These are phyloP conservation scores for Fusarium nanum DNA, from an alignment of 2,329 filamentous ascomycete species.

Conservation along the genomic window DNA sequence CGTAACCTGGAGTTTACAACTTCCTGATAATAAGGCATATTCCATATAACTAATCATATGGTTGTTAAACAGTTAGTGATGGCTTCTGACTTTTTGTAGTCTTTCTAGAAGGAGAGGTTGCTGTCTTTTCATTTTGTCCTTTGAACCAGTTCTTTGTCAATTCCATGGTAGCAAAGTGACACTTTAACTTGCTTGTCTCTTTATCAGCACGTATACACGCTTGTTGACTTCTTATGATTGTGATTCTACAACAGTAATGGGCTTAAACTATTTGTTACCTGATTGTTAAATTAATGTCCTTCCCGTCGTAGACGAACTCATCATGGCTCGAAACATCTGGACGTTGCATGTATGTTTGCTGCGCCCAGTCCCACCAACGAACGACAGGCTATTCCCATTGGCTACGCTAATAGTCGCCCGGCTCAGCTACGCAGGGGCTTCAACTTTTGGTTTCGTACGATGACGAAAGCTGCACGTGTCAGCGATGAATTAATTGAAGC, in stretches of 20 bases:
- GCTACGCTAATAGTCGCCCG: slow-evolving; percentile 1
- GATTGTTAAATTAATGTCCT: background rate
- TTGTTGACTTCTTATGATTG: no score
- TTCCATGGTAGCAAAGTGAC: background rate
- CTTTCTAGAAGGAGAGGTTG: no score
- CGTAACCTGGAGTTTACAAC: background rate
- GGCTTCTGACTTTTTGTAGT: no score
- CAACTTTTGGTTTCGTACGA: slow-evolving; percentile 21
- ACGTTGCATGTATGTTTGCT: background rate
- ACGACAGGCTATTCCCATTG: slow-evolving; percentile 6
- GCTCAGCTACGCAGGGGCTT: slow-evolving; percentile 36
- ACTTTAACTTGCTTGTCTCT: no score
- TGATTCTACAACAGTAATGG: background rate
- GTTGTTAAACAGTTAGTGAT: no score
- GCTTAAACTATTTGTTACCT: background rate
- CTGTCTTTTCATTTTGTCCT: no score
- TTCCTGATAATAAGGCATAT: background rate
- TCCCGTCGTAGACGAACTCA: background rate
- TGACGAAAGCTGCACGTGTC: slow-evolving; percentile 33
- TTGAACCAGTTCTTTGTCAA: background rate
- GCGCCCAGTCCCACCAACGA: background rate
- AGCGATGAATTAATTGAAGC: slow-evolving; percentile 2
- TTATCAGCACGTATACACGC: no score
- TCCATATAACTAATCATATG: no score
- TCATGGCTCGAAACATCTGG: background rate